Evolutionary conservation across 352 stramenopile genomes (phyloP), one percentile per base, ranked within the genome.

Genomic region (Aphanomyces euteiches): DNA sequence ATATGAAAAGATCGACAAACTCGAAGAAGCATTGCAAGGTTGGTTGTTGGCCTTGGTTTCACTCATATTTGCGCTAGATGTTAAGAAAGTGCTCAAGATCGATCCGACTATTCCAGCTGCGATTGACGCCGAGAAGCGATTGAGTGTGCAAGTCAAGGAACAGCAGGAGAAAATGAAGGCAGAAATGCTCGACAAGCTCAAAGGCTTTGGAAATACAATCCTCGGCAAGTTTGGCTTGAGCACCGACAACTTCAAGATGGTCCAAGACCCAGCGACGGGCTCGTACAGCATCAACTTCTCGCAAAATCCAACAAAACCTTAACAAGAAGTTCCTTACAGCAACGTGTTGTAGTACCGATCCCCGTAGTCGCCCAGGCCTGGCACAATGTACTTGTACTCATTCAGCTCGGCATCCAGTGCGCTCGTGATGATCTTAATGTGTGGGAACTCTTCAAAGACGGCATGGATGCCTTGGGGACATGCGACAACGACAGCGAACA

Each of bases 161-260:
- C 84, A 93, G 48, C 85, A 98, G 71, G 97, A 99, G 76, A 98
- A 99, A 79, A 90, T 99, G 77, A 99, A 99, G 81, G 91, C 93
- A 36, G 96, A 98, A 79, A 99, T 98, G 77, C 77, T 99, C 71
- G 96, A 93, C 64, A 95, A 93, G 78, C 88, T 99, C 64, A 99
- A 99, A 79, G 97, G 98, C 61, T 94, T 99, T 66, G 98, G 98
- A 34, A 99, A 99, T 81, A 97, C 86, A 60, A 89, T 99, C 56
- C 80, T 99, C 19, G 94, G 97, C 68, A 99, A 99, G 75, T 99
- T 99, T 80, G 98, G 98, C 40, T 83, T 99, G 72, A 99, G 93
- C 78, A 91, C 98, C 28, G 97, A 99, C 84, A 99, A 99, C 79
- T 99, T 99, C 77, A 90, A 99, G 78, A 94, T 99, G 73, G 90